Evolutionary conservation across 176 grass and related monocot genomes (phyloP), one percentile per base, ranked within the genome.

Genomic region (Oryza officinalis): DNA sequence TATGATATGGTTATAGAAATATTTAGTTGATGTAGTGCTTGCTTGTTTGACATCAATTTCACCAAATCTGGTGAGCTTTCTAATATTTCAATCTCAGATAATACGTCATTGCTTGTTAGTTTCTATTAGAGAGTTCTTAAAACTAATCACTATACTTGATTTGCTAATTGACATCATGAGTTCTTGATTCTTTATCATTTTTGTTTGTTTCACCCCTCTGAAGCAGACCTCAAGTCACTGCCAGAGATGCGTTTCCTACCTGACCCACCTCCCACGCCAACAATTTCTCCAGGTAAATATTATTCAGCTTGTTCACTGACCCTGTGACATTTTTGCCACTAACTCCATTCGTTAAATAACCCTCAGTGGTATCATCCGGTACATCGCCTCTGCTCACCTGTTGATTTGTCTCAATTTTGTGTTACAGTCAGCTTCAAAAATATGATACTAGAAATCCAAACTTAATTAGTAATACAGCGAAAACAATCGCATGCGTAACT

Each of bases 221-320:
- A 81, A 43, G 27, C 67, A 81, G 80, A 81, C 14, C 49, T 81
- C 32, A 81, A 81, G 67, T 61, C 67, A 43, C 80, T 81, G 49
- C 80, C 80, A 60, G 67, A 81, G 80, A 81, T 81, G 80, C 80
- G 71, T 71, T 81, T 71, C 27, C 26, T 25, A 61, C 67, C 80
- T n/a, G 31, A 38, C 17, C 8, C 67, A n/a, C 17, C 32, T 69
- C 67, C 67, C 15, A 69, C 67, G 32, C 67, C 67, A 37, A 69
- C 31, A 38, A 69, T 22, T 32, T 69, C 67, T 69, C 67, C 31
- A n/a, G 32, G 67, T 69, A 69, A 69, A 40, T 18, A 0, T 35
- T 68, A 4, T 37, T 37, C 31, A 8, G 6, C 30, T 68, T 68
- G 30, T 68, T 33, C 32, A 67, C 1, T 32, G 5, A 67, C 3